phyloP scores from a whole-genome alignment of 139 green algal genomes.

The Astrephomene gubernaculifera region DNA sequence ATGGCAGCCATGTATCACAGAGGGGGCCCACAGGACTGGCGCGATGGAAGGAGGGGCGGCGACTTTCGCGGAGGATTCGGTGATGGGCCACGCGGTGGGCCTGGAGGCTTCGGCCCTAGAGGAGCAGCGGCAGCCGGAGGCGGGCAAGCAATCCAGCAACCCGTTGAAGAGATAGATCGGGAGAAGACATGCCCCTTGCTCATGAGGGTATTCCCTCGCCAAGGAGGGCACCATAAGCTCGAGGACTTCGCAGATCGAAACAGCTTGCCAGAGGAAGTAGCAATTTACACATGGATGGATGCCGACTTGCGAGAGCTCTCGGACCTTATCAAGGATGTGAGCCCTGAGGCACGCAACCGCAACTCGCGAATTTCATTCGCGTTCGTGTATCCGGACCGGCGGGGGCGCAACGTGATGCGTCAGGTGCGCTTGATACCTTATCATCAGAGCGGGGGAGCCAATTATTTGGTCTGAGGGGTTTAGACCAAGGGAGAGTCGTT shows the following conservation, averaged over 20 bases:
- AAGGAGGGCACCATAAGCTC: conserved; percentile 80
- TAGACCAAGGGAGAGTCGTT: too few relatives aligned
- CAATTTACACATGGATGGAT: conserved; percentile 95
- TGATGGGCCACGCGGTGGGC: conserved; percentile 7
- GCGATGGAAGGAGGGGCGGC: neutral
- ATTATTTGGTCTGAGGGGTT: too few relatives aligned
- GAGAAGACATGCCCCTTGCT: conserved; percentile 87
- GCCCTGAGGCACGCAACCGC: conserved; percentile 56
- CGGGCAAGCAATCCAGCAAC: neutral
- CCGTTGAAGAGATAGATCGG: conserved; percentile 47
- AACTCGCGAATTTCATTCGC: conserved; percentile 82
- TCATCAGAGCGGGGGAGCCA: too few relatives aligned
- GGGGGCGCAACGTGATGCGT: conserved; percentile 90
- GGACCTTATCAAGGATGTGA: conserved; percentile 87
- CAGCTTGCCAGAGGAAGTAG: conserved; percentile 56
- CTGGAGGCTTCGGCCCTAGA: conserved; percentile 6
- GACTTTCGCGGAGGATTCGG: conserved; percentile 14
- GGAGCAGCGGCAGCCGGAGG: neutral
- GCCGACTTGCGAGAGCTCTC: conserved; percentile 92
- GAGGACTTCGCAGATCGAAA: conserved; percentile 69
- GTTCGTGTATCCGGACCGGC: conserved; percentile 91
- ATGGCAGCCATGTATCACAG: conserved; percentile 29
- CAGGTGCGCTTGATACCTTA: conserved; percentile 63
- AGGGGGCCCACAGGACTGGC: neutral
- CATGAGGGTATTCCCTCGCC: conserved; percentile 84